Conservation (phyloP, 441 rosid genomes). For the Eruca vesicaria region DNA sequence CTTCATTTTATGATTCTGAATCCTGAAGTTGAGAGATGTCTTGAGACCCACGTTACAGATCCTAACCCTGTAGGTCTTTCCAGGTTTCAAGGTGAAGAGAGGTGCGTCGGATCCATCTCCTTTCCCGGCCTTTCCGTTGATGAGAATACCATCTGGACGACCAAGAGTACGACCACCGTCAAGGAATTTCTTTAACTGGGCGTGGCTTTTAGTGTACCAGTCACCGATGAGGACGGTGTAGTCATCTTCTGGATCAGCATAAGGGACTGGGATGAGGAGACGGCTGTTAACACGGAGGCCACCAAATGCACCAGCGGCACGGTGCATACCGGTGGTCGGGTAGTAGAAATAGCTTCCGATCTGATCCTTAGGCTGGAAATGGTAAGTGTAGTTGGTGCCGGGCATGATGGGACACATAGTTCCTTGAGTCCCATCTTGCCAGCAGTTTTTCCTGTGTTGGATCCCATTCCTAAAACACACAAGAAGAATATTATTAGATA, state of each 20-base stretch:
- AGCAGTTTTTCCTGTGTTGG: conserved; percentile 66
- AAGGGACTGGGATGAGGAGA: conserved; percentile 1
- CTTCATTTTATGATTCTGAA: neutral
- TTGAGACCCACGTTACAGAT: no score
- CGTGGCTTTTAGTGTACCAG: neutral
- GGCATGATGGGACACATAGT: conserved; percentile 59
- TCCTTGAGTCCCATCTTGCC: conserved; percentile 66
- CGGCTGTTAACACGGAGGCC: conserved; percentile 40
- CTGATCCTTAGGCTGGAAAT: conserved; percentile 74
- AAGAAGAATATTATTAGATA: neutral
- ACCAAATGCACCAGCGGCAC: conserved; percentile 63
- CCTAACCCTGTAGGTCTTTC: neutral
- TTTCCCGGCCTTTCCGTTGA: neutral
- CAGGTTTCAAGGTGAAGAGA: neutral
- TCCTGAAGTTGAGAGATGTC: neutral
- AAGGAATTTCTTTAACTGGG: neutral
- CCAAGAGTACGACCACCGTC: neutral
- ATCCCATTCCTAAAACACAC: conserved; percentile 48
- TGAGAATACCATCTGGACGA: neutral
- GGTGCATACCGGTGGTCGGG: conserved; percentile 52
- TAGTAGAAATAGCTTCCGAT: conserved; percentile 73
- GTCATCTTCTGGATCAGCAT: neutral
- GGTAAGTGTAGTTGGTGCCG: conserved; percentile 57
- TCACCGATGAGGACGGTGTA: neutral
- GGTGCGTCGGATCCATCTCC: neutral